phyloP scores from a whole-genome alignment of 805 yeast species.

The Saccharomycopsis sp. region DNA sequence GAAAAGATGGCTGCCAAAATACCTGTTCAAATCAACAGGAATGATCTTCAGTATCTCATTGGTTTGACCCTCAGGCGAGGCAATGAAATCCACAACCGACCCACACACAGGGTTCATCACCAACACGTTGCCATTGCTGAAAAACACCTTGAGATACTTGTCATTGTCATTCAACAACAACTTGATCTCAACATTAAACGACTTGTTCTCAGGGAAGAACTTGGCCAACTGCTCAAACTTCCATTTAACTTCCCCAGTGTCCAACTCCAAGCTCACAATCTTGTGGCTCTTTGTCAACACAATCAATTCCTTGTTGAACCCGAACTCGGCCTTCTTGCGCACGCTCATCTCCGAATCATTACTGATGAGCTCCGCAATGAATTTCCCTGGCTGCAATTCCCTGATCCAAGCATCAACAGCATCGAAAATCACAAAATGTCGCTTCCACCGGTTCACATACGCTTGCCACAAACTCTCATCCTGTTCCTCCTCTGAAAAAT shows the following conservation, averaged over 20 bases:
- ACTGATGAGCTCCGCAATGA: too few species aligned
- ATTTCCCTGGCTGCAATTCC: too few species aligned
- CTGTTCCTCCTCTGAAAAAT: conserved; percentile 20
- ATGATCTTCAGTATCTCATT: background rate
- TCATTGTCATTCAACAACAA: conserved; percentile 19
- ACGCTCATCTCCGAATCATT: background rate
- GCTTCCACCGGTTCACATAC: conserved; percentile 25
- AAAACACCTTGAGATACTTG: conserved; percentile 22
- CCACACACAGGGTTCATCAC: conserved; percentile 20
- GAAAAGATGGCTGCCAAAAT: background rate
- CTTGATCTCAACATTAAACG: conserved; percentile 1
- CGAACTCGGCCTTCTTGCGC: conserved; percentile 31
- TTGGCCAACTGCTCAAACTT: conserved; percentile 19
- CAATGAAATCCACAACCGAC: background rate
- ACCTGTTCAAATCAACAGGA: conserved; percentile 5
- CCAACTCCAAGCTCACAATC: conserved; percentile 36
- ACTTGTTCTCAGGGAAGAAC: background rate
- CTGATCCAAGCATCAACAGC: too few species aligned
- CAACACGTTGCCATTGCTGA: conserved; percentile 27
- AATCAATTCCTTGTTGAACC: conserved; percentile 36
- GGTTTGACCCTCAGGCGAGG: too few species aligned
- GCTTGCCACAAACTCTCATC: conserved; percentile 22
- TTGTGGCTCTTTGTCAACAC: conserved; percentile 34
- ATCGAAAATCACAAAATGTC: conserved; percentile 20
- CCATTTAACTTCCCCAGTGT: conserved; percentile 36